Evolutionary conservation across 164 flowering plant genomes (phyloP).

Genomic region (Vitis vinifera): DNA sequence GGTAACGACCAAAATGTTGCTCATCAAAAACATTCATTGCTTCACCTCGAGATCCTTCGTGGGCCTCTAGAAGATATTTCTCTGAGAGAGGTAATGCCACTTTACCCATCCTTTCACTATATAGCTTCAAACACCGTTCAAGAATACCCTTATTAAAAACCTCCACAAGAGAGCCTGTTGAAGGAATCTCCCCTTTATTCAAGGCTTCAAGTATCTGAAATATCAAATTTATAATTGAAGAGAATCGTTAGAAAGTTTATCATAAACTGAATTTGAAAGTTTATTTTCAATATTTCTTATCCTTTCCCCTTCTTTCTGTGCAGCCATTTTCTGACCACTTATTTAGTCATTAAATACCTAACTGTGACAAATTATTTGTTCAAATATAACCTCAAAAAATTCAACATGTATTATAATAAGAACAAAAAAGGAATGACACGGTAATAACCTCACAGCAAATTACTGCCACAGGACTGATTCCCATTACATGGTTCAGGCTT

Average conservation of each 20-base stretch:
- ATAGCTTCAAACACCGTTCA: conserved; percentile 84
- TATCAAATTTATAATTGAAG: background rate
- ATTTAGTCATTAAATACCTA: background rate
- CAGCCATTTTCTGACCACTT: background rate
- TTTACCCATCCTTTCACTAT: conserved; percentile 57
- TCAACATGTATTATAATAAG: too few relatives aligned
- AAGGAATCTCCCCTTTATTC: conserved; percentile 99
- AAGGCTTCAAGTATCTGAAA: conserved; percentile 94
- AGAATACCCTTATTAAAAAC: conserved; percentile 91
- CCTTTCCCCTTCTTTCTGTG: too few relatives aligned
- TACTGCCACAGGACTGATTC: too few relatives aligned
- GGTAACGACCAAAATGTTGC: conserved; percentile 94
- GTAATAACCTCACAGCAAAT: too few relatives aligned
- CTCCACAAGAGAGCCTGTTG: conserved; percentile 98
- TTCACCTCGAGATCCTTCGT: conserved; percentile 48
- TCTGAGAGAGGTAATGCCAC: conserved; percentile 68
- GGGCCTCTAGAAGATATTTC: conserved; percentile 53
- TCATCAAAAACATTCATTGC: conserved; percentile 73
- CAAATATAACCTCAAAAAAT: background rate
- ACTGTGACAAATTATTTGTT: background rate
- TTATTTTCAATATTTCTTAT: background rate
- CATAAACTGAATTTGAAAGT: background rate
- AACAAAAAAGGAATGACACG: too few relatives aligned
- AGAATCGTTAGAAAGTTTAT: background rate
- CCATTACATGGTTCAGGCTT: too few relatives aligned